A percentile compares a stretch with the other conserved stretches of the same genome.
Evolutionary conservation across 2,329 filamentous ascomycete species (phyloP).

Genomic region (Fonsecaea multimorphosa): DNA sequence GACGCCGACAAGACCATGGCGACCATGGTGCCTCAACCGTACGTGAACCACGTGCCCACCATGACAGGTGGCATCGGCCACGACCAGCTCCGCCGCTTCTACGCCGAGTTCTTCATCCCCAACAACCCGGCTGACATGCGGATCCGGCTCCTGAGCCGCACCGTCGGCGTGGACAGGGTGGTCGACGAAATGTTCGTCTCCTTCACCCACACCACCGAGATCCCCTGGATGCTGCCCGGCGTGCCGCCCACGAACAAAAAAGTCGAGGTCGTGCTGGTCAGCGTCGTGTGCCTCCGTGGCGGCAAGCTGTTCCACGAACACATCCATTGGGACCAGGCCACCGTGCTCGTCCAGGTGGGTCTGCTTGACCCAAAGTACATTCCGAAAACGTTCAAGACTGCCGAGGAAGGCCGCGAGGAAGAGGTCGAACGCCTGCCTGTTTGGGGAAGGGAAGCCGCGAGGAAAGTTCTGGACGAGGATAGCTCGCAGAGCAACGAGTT

Average conservation of each 20-base stretch:
- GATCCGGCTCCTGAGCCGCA: conserved; percentile 63
- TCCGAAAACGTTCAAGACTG: conserved; percentile 53
- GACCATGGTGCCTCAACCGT: conserved; percentile 38
- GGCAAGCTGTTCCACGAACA: conserved; percentile 63
- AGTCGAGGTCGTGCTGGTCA: conserved; percentile 64
- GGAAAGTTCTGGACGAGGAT: conserved; percentile 50
- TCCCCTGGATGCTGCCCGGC: conserved; percentile 66
- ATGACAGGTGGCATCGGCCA: conserved; percentile 51
- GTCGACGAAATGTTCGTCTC: conserved; percentile 65
- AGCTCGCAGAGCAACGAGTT: conserved; percentile 44
- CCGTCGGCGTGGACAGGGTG: conserved; percentile 63
- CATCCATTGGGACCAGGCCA: conserved; percentile 68
- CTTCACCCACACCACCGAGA: conserved; percentile 62
- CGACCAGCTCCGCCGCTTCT: conserved; percentile 57
- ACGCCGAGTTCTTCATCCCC: conserved; percentile 62
- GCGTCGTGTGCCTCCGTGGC: conserved; percentile 61
- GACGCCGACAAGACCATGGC: conserved; percentile 47
- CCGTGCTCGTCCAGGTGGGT: conserved; percentile 64
- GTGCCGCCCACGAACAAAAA: conserved; percentile 62
- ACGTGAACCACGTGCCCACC: conserved; percentile 48
- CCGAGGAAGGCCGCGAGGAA: conserved; percentile 37
- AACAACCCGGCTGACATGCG: conserved; percentile 58
- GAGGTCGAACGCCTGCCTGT: conserved; percentile 50
- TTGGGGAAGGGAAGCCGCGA: conserved; percentile 48
- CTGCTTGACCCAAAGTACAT: conserved; percentile 63